Evolutionary conservation across 805 yeast genomes (phyloP).

Genomic region (Candida coquimbonensis): DNA sequence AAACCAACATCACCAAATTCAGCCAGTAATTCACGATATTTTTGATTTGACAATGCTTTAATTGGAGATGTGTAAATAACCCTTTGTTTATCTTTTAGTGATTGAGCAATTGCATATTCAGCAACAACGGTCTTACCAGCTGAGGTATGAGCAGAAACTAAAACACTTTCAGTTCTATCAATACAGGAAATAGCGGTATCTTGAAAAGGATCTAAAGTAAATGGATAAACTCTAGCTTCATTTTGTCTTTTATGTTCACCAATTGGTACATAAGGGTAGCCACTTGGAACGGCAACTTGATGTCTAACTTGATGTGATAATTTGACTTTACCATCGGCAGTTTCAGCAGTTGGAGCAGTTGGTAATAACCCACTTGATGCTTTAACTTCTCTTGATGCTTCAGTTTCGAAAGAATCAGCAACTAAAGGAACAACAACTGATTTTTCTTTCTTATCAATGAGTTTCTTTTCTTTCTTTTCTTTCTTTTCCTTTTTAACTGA

Average conservation of each 20-base stretch:
- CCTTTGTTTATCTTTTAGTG: conserved; percentile 89
- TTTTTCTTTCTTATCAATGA: conserved; percentile 33
- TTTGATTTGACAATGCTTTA: conserved; percentile 84
- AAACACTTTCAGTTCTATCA: conserved; percentile 87
- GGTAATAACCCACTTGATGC: conserved; percentile 66
- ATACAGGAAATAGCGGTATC: conserved; percentile 95
- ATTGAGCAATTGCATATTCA: conserved; percentile 94
- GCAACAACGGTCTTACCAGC: conserved; percentile 99
- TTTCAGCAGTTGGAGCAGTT: conserved; percentile 26
- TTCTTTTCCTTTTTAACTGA: conserved; percentile 18
- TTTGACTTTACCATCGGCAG: conserved; percentile 44
- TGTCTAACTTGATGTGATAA: conserved; percentile 92
- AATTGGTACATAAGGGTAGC: conserved; percentile 81
- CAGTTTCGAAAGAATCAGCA: conserved; percentile 81
- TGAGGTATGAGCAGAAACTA: conserved; percentile 97
- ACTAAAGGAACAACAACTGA: conserved; percentile 62
- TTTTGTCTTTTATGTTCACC: conserved; percentile 72
- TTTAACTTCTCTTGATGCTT: conserved; percentile 83
- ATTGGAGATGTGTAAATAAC: conserved; percentile 96
- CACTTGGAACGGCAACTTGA: conserved; percentile 94
- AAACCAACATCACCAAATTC: conserved; percentile 94
- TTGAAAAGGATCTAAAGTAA: conserved; percentile 93
- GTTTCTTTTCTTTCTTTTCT: conserved; percentile 24
- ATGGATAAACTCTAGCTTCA: conserved; percentile 89
- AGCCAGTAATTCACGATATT: conserved; percentile 82